Conservation (phyloP, 2,329 filamentous ascomycete species). For the Xylaria multiplex region DNA sequence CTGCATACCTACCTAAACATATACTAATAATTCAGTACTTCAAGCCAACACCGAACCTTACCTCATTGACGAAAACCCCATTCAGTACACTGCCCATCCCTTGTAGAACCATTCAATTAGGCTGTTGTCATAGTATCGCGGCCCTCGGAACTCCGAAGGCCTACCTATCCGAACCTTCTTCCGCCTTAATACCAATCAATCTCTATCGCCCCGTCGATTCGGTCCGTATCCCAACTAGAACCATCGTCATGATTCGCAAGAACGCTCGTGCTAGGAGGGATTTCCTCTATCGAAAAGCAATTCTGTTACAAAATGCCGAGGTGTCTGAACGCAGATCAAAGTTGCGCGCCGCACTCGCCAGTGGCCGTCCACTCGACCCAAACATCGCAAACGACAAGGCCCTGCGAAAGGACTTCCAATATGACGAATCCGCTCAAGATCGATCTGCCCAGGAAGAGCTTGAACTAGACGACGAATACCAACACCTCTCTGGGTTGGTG, state of each 20-base stretch:
- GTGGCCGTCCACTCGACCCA: constrained; percentile 85
- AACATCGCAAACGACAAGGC: constrained; percentile 86
- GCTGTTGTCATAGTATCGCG: background rate
- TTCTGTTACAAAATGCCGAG: constrained; percentile 89
- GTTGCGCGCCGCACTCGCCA: constrained; percentile 85
- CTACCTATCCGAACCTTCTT: too few relatives aligned
- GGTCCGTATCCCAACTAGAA: constrained; percentile 45
- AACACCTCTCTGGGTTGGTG: constrained; percentile 87
- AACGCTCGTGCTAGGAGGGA: constrained; percentile 83
- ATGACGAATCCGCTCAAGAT: constrained; percentile 84
- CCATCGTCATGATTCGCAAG: constrained; percentile 59
- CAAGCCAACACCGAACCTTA: too few relatives aligned
- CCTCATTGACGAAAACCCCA: background rate
- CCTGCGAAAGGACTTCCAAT: constrained; percentile 88
- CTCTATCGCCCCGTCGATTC: background rate
- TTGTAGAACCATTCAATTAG: background rate
- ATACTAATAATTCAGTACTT: too few relatives aligned
- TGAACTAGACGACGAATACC: constrained; percentile 88
- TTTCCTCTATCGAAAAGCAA: constrained; percentile 87
- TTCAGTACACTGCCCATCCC: background rate
- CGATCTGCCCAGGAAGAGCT: constrained; percentile 73
- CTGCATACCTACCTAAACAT: too few relatives aligned
- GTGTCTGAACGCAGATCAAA: constrained; percentile 91
- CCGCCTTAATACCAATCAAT: background rate
- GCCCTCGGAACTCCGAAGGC: background rate